Evolutionary conservation across 169 alveolate species (phyloP).

Genomic region (Condylostoma magnum): DNA sequence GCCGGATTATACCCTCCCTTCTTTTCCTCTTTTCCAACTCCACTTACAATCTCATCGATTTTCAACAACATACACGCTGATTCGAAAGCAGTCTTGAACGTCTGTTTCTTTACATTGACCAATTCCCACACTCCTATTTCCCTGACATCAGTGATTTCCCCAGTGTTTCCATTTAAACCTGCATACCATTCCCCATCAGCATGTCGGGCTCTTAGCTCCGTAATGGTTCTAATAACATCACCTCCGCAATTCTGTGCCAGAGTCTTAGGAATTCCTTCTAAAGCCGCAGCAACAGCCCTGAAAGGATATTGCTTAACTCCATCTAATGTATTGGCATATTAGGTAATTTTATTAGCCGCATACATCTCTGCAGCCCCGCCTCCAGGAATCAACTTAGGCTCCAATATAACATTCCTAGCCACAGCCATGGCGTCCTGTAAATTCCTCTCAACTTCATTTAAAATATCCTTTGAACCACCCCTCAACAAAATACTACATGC

Average conservation of each 20-base stretch:
- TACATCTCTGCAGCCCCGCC: slow-evolving; percentile 99
- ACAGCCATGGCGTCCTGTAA: slow-evolving; percentile 98
- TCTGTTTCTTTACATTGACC: slow-evolving; percentile 93
- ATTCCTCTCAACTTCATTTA: slow-evolving; percentile 97
- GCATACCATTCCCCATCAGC: slow-evolving; percentile 61
- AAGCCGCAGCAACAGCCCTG: slow-evolving; percentile 96
- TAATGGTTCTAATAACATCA: slow-evolving; percentile 84
- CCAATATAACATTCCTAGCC: slow-evolving; percentile 94
- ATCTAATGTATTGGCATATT: slow-evolving; percentile 81
- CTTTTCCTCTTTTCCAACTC: slow-evolving; percentile 78
- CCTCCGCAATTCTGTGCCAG: slow-evolving; percentile 98
- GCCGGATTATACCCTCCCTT: neutral
- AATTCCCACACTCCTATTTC: slow-evolving; percentile 92
- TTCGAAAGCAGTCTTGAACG: slow-evolving; percentile 95
- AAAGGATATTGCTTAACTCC: slow-evolving; percentile 94
- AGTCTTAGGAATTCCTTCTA: slow-evolving; percentile 98
- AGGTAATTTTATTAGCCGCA: slow-evolving; percentile 89
- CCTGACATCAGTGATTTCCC: slow-evolving; percentile 87
- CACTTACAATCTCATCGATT: slow-evolving; percentile 96
- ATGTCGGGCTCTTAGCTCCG: slow-evolving; percentile 91
- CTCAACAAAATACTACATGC: slow-evolving; percentile 98
- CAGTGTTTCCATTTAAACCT: slow-evolving; percentile 96
- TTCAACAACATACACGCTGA: slow-evolving; percentile 92
- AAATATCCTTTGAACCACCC: slow-evolving; percentile 99
- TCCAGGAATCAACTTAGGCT: slow-evolving; percentile 98